Percentiles rank a stretch among this genome's conserved stretches.
These are phyloP conservation scores for Balakata baccata DNA, from an alignment of 345 rosid species.

Conservation along the genomic window DNA sequence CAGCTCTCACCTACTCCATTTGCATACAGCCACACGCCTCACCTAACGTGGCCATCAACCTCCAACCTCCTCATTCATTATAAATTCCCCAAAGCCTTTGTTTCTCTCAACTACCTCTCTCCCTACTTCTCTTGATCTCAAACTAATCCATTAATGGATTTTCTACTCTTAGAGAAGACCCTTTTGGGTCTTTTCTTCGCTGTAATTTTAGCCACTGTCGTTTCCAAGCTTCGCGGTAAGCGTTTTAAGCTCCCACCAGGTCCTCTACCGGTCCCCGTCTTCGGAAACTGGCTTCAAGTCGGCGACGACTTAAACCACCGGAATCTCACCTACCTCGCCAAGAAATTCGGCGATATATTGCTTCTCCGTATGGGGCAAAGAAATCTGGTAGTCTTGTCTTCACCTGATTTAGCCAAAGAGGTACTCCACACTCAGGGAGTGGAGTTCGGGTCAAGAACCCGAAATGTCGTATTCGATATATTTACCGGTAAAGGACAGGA, in stretches of 20 bases:
- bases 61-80: not conserved
- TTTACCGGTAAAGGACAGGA: slow-evolving; percentile 98
- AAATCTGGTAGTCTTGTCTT: slow-evolving; percentile 86
- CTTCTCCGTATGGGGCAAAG: slow-evolving; percentile 87
- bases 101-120: no score
- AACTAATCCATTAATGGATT: slow-evolving; percentile 50
- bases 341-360: slow-evolving; percentile 62
- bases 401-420: slow-evolving; percentile 80
- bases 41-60: not conserved
- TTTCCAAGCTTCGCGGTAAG: slow-evolving; percentile 84
- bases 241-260: slow-evolving; percentile 87
- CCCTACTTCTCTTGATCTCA: not conserved
- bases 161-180: slow-evolving; percentile 70
- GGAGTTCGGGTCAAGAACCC: slow-evolving; percentile 89
- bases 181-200: slow-evolving; percentile 73
- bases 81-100: not conserved
- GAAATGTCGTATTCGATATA: slow-evolving; percentile 93
- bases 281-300: slow-evolving; percentile 99
- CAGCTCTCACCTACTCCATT: no score
- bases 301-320: slow-evolving; percentile 97
- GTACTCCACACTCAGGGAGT: slow-evolving; percentile 92
- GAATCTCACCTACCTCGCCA: slow-evolving; percentile 71
- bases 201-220: slow-evolving; percentile 50
- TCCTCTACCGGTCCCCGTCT: slow-evolving; percentile 75
- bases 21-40: not conserved